Percentiles rank a stretch among this genome's conserved stretches.
Evolutionary conservation across 345 rosid genomes (phyloP).

Genomic region (Hibiscus trionum): DNA sequence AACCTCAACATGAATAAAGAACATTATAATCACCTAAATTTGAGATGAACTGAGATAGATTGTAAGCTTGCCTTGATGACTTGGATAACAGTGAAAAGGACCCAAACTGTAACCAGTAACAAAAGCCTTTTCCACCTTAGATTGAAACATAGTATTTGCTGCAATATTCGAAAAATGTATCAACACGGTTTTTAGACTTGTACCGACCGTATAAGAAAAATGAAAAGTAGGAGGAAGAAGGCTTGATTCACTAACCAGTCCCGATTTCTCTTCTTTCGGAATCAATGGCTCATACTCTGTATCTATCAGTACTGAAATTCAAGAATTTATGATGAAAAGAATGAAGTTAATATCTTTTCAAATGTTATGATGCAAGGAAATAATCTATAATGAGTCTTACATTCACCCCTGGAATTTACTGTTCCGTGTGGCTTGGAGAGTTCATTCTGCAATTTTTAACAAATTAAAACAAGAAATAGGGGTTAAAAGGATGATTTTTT

Average conservation of each 20-base stretch:
- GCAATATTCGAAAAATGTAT: neutral
- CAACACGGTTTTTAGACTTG: no score
- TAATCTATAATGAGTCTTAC: conserved; percentile 28
- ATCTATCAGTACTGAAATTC: conserved; percentile 60
- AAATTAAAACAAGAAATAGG: neutral
- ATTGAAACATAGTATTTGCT: conserved; percentile 66
- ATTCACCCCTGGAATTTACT: conserved; percentile 72
- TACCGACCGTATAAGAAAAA: no score
- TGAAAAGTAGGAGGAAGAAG: no score
- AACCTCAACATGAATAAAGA: conserved; percentile 3
- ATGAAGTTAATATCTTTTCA: neutral
- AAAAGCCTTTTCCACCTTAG: conserved; percentile 60
- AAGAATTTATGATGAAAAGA: neutral
- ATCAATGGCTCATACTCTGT: conserved; percentile 62
- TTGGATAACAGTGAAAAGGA: conserved; percentile 64
- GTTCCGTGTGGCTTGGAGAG: conserved; percentile 34
- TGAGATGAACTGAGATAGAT: neutral
- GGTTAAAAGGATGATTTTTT: neutral
- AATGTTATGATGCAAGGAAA: neutral
- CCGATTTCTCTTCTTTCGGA: conserved; percentile 62
- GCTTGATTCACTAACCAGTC: conserved; percentile 32
- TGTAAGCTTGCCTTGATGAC: conserved; percentile 43
- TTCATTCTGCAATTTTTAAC: conserved; percentile 48
- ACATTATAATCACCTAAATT: neutral
- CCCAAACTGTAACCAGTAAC: conserved; percentile 52